Evolutionary conservation across 805 yeast species (phyloP), one percentile per base, ranked within the genome.

Genomic region (Ogataea paradorogensis): DNA sequence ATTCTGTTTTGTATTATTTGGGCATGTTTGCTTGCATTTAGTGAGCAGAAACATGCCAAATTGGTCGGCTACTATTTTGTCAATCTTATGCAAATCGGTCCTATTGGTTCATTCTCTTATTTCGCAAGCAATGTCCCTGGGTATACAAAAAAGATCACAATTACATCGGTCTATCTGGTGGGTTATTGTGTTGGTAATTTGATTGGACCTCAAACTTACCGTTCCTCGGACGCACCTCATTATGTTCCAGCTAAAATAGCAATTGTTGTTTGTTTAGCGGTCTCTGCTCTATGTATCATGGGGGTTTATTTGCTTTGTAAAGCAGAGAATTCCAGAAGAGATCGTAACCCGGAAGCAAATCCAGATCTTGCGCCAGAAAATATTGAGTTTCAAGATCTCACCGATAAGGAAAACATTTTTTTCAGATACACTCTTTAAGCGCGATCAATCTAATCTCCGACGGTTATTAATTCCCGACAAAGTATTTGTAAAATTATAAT

Each of bases 181-280:
- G 81, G 77, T 2, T 83, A 79, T 55, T 76, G 84, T 30, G 71
- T 75, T 33, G 85, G 86, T 9, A 77, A 80, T 55, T 59, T 82
- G 28, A 70, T 80, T 37, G 89, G 89, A 1, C 87, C 90, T 5
- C 86, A 81, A 58, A 71, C 85, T n/a, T 83, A 82, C 61, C 67
- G 67, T 38, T 61, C 72, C 0, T 8, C 63, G 5, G 75, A 80
- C 35, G 78, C 74, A n/a, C 87, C 86, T 7, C 45, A 43, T 18
- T 40, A 46, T 29, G 48, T 52, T 16, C 49, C 47, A 5, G 52
- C 52, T 29, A 44, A 51, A 46, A 43, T 47, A 23, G 69, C 78
- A 1, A 69, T 77, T 50, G 70, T 77, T 42, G 74, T 68, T 9
- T 69, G 76, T 26, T 68, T 74, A 43, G 61, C 69, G 9, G 42